Evolutionary conservation across 768 basidiomycete species (phyloP), one percentile per base, ranked within the genome.

Genomic region (Hemileccinum impolitum): DNA sequence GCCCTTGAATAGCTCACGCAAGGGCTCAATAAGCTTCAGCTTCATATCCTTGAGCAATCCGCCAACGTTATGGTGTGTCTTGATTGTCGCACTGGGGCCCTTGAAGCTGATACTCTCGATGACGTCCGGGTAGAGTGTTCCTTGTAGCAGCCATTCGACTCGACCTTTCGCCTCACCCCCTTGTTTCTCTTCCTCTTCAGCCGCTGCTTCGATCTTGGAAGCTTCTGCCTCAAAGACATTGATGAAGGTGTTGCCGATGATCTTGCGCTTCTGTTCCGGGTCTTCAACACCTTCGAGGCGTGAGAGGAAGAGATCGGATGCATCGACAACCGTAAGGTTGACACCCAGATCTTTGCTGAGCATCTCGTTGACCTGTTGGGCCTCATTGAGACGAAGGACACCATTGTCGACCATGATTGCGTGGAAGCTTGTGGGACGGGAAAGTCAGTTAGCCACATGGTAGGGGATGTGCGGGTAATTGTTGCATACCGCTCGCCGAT

Each of bases 341-440:
- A 99, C 92, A 39, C 95, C 95, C 47, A 99, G 84, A 62, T 98
- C 81, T 62, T 82, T 81, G 69, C 86, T 90, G 44, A 99, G 79
- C 94, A 95, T 97, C 58, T 86, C 82, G 68, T 95, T 68, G 14
- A 99, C 96, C 67, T 96, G 93, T 45, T 79, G 64, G 10, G 85
- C 94, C 67, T 99, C 96, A 63, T 97, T 87, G 56, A 87, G 70
- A 45, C 96, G 89, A 11, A 99, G 77, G 25, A 98, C 95, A 49
- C 96, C 96, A 62, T 99, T 99, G 70, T 98, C 95, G 38, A 98
- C 96, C 94, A 98, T 94, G 72, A 98, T 96, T 10, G 94, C 96
- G 62, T 95, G 96, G 78, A 99, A 99, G 51, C 94, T 95, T 26
- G 60, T 8, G 7, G 34, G 11, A 39, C 10, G 43, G 39, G 28